Evolutionary conservation across 2,329 filamentous ascomycete genomes (phyloP).

Genomic region (Alternaria panax): DNA sequence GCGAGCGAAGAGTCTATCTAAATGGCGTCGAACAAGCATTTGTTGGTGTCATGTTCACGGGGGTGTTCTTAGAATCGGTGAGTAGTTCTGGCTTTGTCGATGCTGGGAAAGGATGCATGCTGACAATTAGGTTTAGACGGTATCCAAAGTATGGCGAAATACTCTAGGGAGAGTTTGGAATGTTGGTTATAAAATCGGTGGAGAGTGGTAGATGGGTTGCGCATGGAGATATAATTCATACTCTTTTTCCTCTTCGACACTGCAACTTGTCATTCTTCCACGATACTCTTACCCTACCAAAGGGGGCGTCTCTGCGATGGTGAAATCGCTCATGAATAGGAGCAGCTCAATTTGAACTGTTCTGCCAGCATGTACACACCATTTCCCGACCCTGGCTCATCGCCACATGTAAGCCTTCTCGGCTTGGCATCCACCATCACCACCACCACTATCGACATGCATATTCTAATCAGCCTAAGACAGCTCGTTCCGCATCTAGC

Average conservation of each 20-base stretch:
- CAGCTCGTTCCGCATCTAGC: background rate
- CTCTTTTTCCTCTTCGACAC: background rate
- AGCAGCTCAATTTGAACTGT: background rate
- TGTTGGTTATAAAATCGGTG: constrained; percentile 62
- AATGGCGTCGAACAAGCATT: constrained; percentile 57
- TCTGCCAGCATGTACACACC: background rate
- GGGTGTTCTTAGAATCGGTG: constrained; percentile 55
- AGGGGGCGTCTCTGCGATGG: background rate
- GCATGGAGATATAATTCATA: background rate
- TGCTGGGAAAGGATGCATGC: background rate
- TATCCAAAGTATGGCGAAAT: constrained; percentile 58
- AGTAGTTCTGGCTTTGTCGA: constrained; percentile 23
- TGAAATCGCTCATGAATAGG: background rate
- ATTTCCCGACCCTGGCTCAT: background rate
- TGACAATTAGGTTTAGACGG: constrained; percentile 39
- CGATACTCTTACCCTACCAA: background rate
- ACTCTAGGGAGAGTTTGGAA: constrained; percentile 60
- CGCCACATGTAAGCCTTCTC: background rate
- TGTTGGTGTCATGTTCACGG: constrained; percentile 60
- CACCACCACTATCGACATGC: background rate
- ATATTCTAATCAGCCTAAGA: background rate
- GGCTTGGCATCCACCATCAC: background rate
- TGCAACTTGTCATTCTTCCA: background rate
- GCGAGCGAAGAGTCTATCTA: constrained; percentile 54
- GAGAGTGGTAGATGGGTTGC: constrained; percentile 55